Conservation (phyloP, 2,329 filamentous ascomycete species). For the Zasmidium cellare region DNA sequence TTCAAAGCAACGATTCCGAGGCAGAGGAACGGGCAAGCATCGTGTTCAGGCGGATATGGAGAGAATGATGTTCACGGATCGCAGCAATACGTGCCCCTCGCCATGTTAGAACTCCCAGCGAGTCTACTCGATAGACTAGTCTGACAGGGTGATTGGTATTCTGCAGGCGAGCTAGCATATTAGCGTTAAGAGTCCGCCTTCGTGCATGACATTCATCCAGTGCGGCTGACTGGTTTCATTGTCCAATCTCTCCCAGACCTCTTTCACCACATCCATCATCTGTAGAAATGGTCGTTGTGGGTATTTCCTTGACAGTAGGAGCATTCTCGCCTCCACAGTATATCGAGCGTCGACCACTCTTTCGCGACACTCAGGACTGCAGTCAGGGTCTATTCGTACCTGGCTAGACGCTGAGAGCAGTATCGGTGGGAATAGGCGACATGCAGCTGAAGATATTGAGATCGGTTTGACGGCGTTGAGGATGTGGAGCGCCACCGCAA, state of each 20-base stretch:
- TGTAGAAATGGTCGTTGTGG: slow-evolving; percentile 54
- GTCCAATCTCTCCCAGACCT: slow-evolving; percentile 56
- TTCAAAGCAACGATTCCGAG: slow-evolving; percentile 48
- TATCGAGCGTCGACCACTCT: slow-evolving; percentile 40
- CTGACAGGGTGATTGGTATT: neutral
- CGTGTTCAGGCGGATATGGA: slow-evolving; percentile 1
- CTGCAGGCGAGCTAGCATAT: neutral
- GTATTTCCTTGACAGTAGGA: slow-evolving; percentile 46
- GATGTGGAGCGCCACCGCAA: slow-evolving; percentile 53
- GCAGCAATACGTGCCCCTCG: slow-evolving; percentile 4
- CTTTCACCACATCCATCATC: slow-evolving; percentile 52
- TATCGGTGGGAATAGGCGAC: slow-evolving; percentile 55
- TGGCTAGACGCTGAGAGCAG: slow-evolving; percentile 54
- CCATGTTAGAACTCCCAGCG: neutral
- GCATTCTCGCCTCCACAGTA: slow-evolving; percentile 52
- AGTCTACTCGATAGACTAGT: neutral
- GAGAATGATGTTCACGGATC: slow-evolving; percentile 5
- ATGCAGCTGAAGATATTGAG: slow-evolving; percentile 54
- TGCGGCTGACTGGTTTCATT: slow-evolving; percentile 48
- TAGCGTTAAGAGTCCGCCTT: slow-evolving; percentile 56
- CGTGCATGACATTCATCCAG: slow-evolving; percentile 59
- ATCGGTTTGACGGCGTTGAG: slow-evolving; percentile 51
- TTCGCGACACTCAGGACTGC: slow-evolving; percentile 42
- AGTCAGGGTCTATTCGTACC: slow-evolving; percentile 43
- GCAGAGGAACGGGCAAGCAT: neutral